These are phyloP conservation scores for Metschnikowia cubensis DNA, from an alignment of 805 yeast genomes.

Conservation along the genomic window DNA sequence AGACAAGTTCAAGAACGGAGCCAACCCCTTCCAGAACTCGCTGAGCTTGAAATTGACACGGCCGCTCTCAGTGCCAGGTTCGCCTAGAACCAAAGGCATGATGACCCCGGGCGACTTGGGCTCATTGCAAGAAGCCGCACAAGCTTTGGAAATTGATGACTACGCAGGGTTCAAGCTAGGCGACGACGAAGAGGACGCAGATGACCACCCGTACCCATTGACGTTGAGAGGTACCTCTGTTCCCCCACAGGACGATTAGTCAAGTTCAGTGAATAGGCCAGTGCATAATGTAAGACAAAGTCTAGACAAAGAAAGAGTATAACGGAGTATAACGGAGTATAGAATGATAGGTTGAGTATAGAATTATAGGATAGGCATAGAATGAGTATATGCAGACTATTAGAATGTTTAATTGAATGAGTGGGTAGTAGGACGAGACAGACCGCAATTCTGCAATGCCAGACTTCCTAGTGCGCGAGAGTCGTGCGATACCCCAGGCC, in stretches of 20 bases:
- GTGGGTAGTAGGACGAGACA: too few relatives aligned
- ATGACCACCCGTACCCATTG: conserved; percentile 39
- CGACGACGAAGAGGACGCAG: conserved; percentile 39
- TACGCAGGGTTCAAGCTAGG: conserved; percentile 57
- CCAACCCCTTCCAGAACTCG: conserved; percentile 43
- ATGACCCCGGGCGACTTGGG: conserved; percentile 99
- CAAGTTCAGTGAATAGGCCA: not conserved
- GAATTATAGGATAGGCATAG: too few relatives aligned
- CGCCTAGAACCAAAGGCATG: conserved; percentile 75
- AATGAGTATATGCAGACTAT: too few relatives aligned
- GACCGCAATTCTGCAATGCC: too few relatives aligned
- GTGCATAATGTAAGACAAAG: not conserved
- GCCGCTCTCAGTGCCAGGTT: conserved; percentile 96
- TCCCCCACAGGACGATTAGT: conserved; percentile 30
- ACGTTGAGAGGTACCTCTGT: conserved; percentile 49
- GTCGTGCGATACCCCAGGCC: conserved; percentile 7
- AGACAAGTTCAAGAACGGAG: conserved; percentile 59
- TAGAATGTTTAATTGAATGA: too few relatives aligned
- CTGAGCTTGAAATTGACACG: conserved; percentile 71
- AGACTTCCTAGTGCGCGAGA: not conserved
- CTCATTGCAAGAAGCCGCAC: conserved; percentile 86
- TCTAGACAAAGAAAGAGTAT: too few relatives aligned
- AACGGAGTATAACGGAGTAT: too few relatives aligned
- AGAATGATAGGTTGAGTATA: too few relatives aligned
- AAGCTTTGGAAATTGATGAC: conserved; percentile 67